Evolutionary conservation across 495 filamentous ascomycete species (phyloP), one percentile per base, ranked within the genome.

Genomic region (Penicillium bialowiezense): DNA sequence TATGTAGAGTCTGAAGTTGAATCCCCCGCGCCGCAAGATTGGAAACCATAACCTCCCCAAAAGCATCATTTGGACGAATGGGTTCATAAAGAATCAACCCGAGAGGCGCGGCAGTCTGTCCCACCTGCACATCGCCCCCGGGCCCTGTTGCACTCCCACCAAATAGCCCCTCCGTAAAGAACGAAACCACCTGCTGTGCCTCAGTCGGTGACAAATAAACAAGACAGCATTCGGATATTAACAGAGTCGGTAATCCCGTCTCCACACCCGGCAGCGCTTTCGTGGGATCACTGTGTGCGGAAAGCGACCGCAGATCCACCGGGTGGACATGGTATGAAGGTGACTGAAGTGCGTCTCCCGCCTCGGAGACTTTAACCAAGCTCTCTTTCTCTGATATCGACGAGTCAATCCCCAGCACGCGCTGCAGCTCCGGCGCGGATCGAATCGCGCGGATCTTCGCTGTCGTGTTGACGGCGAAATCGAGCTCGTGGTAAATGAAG

Each of bases 211-310:
- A 74, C 1, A 98, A 78, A 63, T 98, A 98, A 53, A 90, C 85
- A 19, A 98, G 77, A 68, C 93, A 97, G 73, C 92, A 97, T 66
- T 98, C 93, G 0, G 90, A 96, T 9, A 97, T 76, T 31, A 97
- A 56, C 12, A 97, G 68, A 1, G 92, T 97, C 1, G 92, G 91
- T 0, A 88, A 69, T 51, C 56, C 59, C 0, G 70, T 63, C 17
- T 87, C 76, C 1, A 84, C 64, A 12, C 62, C 64, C 2, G 55
- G 64, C 7, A 71, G 42, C 23, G 42, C 43, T 12, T 43, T 20
- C 52, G 51, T 7, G 69, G 65, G 47, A 34, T 41, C 50, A 35
- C 17, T 55, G 58, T 33, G 33, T 8, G 29, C 12, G 28, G 51
- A 50, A 10, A 97, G 72, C 1, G 71, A 67, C 35, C 93, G 82